phyloP scores from a whole-genome alignment of 306 rosid genomes.

The Dryas drummondii region DNA sequence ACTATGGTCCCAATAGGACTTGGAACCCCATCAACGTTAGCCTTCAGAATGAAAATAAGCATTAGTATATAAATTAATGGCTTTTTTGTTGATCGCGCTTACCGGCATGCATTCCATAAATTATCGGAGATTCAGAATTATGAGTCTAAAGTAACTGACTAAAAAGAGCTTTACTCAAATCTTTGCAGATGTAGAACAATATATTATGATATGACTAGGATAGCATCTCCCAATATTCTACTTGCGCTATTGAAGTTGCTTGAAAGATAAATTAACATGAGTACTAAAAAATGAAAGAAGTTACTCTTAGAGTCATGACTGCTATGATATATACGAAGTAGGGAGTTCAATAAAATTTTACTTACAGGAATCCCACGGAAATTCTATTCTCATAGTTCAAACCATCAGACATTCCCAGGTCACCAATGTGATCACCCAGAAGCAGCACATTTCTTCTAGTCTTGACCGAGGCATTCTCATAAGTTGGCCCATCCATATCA shows the following conservation, averaged over 20 bases:
- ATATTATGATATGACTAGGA: not conserved
- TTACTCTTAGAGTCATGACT: not conserved
- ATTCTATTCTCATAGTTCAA: conserved; percentile 75
- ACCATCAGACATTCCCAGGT: conserved; percentile 94
- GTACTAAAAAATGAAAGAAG: not conserved
- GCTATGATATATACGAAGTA: not conserved
- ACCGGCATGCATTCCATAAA: not conserved
- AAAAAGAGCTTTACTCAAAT: not conserved
- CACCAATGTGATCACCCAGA: conserved; percentile 91
- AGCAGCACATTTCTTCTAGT: conserved; percentile 84
- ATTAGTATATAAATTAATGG: too few relatives aligned
- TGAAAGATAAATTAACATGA: not conserved
- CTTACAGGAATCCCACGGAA: conserved; percentile 89
- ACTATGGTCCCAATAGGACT: too few relatives aligned
- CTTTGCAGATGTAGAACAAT: not conserved
- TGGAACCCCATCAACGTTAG: too few relatives aligned
- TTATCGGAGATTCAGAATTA: not conserved
- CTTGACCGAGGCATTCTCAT: conserved; percentile 60
- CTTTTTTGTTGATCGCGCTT: too few relatives aligned
- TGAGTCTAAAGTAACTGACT: not conserved
- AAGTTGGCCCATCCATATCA: conserved; percentile 42
- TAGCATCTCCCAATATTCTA: not conserved
- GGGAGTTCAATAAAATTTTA: conserved; percentile 2
- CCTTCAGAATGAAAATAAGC: too few relatives aligned
- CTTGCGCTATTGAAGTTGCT: not conserved